These are phyloP conservation scores for Bjerkandera adusta DNA, from an alignment of 1,284 basidiomycete species.

Conservation along the genomic window DNA sequence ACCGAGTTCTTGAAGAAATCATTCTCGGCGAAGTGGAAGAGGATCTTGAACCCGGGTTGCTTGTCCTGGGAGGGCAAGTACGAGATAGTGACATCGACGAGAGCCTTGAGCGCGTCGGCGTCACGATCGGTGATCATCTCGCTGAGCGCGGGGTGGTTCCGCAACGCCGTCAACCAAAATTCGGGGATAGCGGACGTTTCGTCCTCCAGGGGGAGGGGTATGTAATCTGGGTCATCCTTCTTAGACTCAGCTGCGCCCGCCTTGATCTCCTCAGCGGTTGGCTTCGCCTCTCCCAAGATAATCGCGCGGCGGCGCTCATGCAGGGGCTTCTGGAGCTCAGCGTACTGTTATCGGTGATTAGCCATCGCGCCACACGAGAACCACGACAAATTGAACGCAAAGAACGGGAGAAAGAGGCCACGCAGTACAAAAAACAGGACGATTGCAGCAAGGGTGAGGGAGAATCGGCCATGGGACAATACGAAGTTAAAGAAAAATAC, in stretches of 20 bases:
- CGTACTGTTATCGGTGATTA: constrained; percentile 59
- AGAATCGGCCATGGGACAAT: constrained; percentile 1
- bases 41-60: constrained; percentile 90
- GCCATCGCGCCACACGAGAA: constrained; percentile 13
- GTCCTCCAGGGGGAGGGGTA: constrained; percentile 44
- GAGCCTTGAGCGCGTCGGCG: constrained; percentile 69
- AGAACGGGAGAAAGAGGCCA: constrained; percentile 5
- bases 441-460: background rate
- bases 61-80: constrained; percentile 64
- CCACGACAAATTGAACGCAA: background rate
- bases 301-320: constrained; percentile 88
- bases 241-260: constrained; percentile 71
- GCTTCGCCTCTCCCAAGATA: constrained; percentile 75
- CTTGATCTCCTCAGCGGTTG: constrained; percentile 82
- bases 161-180: constrained; percentile 97
- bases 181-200: constrained; percentile 77
- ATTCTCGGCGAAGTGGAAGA: constrained; percentile 82
- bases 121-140: constrained; percentile 95
- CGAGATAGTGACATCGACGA: constrained; percentile 67
- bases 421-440: background rate
- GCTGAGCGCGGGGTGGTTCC: constrained; percentile 85
- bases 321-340: constrained; percentile 80
- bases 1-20: constrained; percentile 86
- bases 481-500: constrained; percentile 3
- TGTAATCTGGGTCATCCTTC: constrained; percentile 69